Conservation (phyloP, 306 rosid genomes). For the Castanea sativa region DNA sequence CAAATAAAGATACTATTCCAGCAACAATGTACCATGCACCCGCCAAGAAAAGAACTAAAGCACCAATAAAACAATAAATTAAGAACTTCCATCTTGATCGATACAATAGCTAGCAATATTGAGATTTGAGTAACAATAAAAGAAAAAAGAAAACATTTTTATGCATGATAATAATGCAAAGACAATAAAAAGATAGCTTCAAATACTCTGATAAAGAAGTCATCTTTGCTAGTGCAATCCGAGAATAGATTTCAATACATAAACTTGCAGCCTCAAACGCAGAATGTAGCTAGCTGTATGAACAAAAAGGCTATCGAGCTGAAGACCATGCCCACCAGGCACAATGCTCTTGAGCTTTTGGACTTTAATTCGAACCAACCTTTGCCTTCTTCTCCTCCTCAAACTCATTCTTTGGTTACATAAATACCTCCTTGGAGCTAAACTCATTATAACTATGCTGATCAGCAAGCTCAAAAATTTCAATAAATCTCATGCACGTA, state of each 20-base stretch:
- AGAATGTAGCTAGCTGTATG: background rate
- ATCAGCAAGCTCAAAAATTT: background rate
- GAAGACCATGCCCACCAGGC: background rate
- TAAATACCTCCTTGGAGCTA: background rate
- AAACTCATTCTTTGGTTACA: background rate
- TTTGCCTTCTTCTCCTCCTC: background rate
- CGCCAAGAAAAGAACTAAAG: no score
- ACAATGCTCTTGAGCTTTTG: background rate
- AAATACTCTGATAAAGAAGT: background rate
- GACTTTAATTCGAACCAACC: background rate
- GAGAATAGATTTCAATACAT: background rate
- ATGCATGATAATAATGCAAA: no score
- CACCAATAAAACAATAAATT: no score
- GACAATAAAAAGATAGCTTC: no score
- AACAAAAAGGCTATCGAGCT: background rate
- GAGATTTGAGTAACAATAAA: no score
- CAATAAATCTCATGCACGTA: background rate
- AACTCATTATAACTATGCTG: background rate
- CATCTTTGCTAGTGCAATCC: background rate
- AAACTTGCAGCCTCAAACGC: background rate
- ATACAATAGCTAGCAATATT: no score
- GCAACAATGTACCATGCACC: no score
- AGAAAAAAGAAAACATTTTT: no score
- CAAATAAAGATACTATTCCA: no score
- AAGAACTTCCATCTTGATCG: no score